Base-by-base conservation (phyloP, 768 basidiomycete genomes). In the Saitozyma podzolica region DNA sequence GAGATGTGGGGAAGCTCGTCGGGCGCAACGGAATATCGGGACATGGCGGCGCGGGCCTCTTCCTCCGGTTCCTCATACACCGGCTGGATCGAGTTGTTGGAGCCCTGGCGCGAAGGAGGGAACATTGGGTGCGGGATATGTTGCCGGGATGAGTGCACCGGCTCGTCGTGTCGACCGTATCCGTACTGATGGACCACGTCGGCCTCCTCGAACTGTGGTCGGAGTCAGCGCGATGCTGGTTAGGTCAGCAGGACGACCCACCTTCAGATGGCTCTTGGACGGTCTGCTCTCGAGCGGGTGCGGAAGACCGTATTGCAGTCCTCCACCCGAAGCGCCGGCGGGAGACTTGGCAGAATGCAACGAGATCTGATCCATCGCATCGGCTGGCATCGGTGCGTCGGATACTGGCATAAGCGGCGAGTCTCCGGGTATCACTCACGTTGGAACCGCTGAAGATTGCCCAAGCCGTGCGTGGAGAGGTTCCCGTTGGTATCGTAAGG, bases 331-430 rank as follows among this genome's bases (percentile, higher is more conserved):
- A 29, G 29, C 29, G 29, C 29, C 29, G 2, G 29, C 29, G 29
- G 29, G 29, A 29, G 29, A 16, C 58, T 50, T 41, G 13, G 11
- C 13, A 11, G 45, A 47, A 50, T 80, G 71, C 9, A 78, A 13
- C 11, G 77, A 74, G 49, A 80, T 76, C 58, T 74, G 67, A 54
- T 80, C 79, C 59, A 70, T 53, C 1, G 77, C 74, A 62, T 80
- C 78, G 37, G 73, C 58, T 45, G 89, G 88, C 73, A 96, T 85
- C 3, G 94, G 94, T 10, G 88, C 85, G 75, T 97, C 94, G 74
- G 91, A 93, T 7, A 97, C 78, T 79, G 54, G 17, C 9, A 19
- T 39, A 0, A 47, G 42, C 51, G 47, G 42, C 53, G 8, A 9
- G 16, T 8, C 11, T 17, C n/a, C 41, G 16, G 37, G 10, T 47